Percentiles rank a stretch among this genome's conserved stretches.
These are phyloP conservation scores for Dentipellis sp. DNA, from an alignment of 768 basidiomycete species.

Conservation along the genomic window DNA sequence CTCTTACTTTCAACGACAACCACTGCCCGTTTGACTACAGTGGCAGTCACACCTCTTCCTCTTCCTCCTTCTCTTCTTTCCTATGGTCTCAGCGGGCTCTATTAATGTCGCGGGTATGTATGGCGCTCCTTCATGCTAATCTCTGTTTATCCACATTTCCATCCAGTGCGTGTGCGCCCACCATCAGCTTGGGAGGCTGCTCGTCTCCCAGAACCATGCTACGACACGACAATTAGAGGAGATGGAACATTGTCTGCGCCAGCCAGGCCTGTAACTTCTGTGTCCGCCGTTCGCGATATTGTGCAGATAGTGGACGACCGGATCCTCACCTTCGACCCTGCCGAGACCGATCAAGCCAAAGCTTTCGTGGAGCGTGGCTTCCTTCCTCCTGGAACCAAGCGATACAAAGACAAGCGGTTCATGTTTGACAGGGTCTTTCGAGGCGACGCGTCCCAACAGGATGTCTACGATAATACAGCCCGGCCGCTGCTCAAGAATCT, in stretches of 20 bases:
- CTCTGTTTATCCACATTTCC: background rate
- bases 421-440: conserved; percentile 95
- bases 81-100: conserved; percentile 78
- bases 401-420: conserved; percentile 95
- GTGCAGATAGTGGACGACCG: conserved; percentile 91
- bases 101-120: conserved; percentile 75
- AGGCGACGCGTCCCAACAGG: conserved; percentile 70
- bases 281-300: conserved; percentile 61
- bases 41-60: background rate
- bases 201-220: conserved; percentile 68
- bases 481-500: conserved; percentile 79
- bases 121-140: conserved; percentile 1
- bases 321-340: conserved; percentile 92
- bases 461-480: conserved; percentile 82
- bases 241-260: conserved; percentile 80
- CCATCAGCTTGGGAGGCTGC: conserved; percentile 79
- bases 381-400: conserved; percentile 77
- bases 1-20: background rate
- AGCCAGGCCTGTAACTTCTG: conserved; percentile 36
- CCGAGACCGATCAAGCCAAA: conserved; percentile 73
- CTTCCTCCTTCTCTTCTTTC: conserved; percentile 7
- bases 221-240: conserved; percentile 65
- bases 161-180: conserved; percentile 81
- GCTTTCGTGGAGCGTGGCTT: conserved; percentile 83
- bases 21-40: background rate